Evolutionary conservation across 2,329 filamentous ascomycete genomes (phyloP), one percentile per base, ranked within the genome.

Genomic region (Aspergillus alliaceus): DNA sequence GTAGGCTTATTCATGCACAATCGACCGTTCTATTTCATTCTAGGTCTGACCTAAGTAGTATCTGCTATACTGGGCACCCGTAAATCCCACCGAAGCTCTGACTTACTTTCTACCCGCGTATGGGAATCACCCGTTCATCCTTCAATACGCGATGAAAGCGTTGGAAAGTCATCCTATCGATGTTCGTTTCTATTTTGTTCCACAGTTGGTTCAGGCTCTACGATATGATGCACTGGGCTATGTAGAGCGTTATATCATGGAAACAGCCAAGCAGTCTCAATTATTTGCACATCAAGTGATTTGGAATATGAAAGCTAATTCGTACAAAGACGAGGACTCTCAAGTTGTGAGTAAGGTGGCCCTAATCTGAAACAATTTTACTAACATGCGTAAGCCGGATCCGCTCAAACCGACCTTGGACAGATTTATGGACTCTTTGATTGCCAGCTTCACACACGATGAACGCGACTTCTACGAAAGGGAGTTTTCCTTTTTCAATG

Each of bases 251-350:
- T 99, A 97, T 70, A 98, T 99, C 54, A 82, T 98, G 15, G 95
- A 99, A 77, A 97, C 96, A 0, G 95, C 93, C 1, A 93, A 96
- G 67, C 93, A 96, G 69, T 98, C 95, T n/a, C 95, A 98, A 74
- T 79, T 98, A 8, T 99, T 99, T 75, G 93, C 96, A 2, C 96
- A 99, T 73, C 95, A 99, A 69, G 98, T 99, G 64, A 99, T 99
- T 71, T 99, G 96, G 95, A 99, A 99, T 73, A 99, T 99, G 89
- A 99, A 98, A 74, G 95, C 95, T 31, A 99, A 99, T 73, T 90
- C 93, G 1, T 99, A 90, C 82, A 99, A 97, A 74, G 96, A 99
- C 64, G 93, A 99, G 67, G 91, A 97, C 64, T 93, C 89, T 14
- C 86, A 89, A 66, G 85, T 96, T 61, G 88, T 90, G 79, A 81